A percentile compares a stretch with the other conserved stretches of the same genome.
Evolutionary conservation across 768 basidiomycete genomes (phyloP).

Genomic region (Chalciporus sphaerocephalus): DNA sequence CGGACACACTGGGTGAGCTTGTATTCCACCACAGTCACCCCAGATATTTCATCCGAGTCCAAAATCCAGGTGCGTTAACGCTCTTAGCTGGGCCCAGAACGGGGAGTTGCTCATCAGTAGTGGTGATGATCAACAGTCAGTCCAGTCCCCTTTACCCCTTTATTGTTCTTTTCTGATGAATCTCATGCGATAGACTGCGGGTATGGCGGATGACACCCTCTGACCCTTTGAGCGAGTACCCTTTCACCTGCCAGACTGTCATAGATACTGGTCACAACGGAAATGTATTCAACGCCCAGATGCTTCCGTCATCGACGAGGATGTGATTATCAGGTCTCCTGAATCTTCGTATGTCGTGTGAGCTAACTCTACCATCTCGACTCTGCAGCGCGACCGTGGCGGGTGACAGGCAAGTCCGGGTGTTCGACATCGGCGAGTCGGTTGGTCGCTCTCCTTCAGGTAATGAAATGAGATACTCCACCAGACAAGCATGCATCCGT

Average conservation of each 20-base stretch:
- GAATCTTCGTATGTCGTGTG: neutral
- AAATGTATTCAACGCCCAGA: conserved; percentile 83
- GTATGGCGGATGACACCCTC: conserved; percentile 62
- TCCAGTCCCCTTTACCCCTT: conserved; percentile 1
- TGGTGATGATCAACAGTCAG: conserved; percentile 69
- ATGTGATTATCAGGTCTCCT: conserved; percentile 50
- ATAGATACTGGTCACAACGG: conserved; percentile 74
- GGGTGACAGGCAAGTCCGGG: conserved; percentile 69
- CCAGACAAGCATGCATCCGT: conserved; percentile 46
- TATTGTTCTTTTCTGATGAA: conserved; percentile 2
- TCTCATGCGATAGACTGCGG: conserved; percentile 48
- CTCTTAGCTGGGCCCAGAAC: conserved; percentile 65
- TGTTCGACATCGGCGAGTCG: conserved; percentile 63
- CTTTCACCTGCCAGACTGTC: conserved; percentile 60
- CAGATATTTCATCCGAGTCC: neutral
- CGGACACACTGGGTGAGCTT: conserved; percentile 68
- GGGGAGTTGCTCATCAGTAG: conserved; percentile 65
- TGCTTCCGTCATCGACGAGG: conserved; percentile 73
- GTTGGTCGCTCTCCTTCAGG: conserved; percentile 36
- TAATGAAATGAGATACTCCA: conserved; percentile 43
- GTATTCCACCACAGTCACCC: conserved; percentile 9
- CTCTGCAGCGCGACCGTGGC: conserved; percentile 61
- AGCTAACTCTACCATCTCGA: conserved; percentile 10
- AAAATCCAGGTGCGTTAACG: conserved; percentile 65
- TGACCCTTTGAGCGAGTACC: conserved; percentile 47